Base-by-base conservation (phyloP, 2,329 filamentous ascomycete species). In the Xylariales sp. region DNA sequence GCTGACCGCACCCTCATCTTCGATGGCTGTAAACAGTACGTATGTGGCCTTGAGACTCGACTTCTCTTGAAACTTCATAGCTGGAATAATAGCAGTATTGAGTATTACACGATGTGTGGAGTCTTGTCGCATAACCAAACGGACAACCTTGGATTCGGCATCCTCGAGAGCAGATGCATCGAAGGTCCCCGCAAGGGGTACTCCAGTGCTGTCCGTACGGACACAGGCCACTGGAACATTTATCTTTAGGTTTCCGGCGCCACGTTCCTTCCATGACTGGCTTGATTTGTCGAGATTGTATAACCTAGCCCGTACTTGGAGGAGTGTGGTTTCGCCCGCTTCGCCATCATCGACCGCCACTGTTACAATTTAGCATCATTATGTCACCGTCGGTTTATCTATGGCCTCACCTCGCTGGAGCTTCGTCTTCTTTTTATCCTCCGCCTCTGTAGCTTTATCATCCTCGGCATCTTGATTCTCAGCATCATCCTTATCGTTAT, bases 91-190 rank as follows among this genome's bases (percentile, higher is more conserved):
- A 0, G 90, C 89, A 0, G 92, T 93, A 81, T 98, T 98, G 58
- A 98, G 84, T 69, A 97, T 90, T 62, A 98, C 89, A 28, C 93
- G 89, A 75, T 94, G 90, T 0, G 93, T 96, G 68, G 94, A 93
- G 75, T 97, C 94, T 72, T 97, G 93, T 18, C 95, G 91, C 89
- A 97, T 94, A 69, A 98, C 87, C 72, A 98, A 87, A 49, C 95
- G 91, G 30, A 91, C 86, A 64, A 88, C 83, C 71, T 86, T 85
- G 59, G 82, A 80, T 18, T 83, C 81, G 18, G 85, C 82, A 3
- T 83, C 79, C 58, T 85, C 83, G 3, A 87, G 75, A 16, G 78
- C 78, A 5, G 87, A 88, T 18, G 83, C 83, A 72, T 89, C 86
- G 67, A 90, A 89, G 16, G 83, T 84, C 30, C 83, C 83, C 1